A percentile compares a stretch with the other conserved stretches of the same genome.
These are phyloP conservation scores for Leccinum aurantiacum DNA, from an alignment of 768 basidiomycete species.

Conservation along the genomic window DNA sequence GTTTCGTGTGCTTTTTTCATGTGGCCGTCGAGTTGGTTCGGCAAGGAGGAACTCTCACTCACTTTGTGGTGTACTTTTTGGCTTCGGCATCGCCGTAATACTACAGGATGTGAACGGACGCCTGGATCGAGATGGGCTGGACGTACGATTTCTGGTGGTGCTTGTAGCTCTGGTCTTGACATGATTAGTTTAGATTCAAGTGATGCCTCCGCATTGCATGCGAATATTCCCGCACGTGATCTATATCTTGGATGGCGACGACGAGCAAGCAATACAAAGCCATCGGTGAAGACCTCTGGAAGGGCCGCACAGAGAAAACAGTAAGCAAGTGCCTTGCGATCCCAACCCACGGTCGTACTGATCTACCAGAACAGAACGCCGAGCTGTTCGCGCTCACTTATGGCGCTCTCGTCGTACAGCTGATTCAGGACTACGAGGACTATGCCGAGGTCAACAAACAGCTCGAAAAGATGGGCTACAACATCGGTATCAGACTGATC, in stretches of 20 bases:
- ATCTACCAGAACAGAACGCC: conserved; percentile 68
- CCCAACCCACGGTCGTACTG: conserved; percentile 15
- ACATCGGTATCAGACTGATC: conserved; percentile 93
- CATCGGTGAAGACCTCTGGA: conserved; percentile 96
- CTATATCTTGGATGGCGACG: conserved; percentile 53
- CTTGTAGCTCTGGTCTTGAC: conserved; percentile 86
- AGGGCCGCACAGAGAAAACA: conserved; percentile 90
- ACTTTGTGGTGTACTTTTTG: conserved; percentile 97
- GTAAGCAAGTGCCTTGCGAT: conserved; percentile 46
- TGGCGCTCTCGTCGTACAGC: conserved; percentile 95
- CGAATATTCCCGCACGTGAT: conserved; percentile 25
- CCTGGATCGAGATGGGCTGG: not conserved
- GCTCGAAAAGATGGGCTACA: conserved; percentile 99
- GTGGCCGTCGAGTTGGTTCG: conserved; percentile 11
- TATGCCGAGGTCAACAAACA: conserved; percentile 94
- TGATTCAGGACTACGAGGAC: conserved; percentile 99
- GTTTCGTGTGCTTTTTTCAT: conserved; percentile 72
- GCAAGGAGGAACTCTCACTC: conserved; percentile 20
- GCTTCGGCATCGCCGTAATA: conserved; percentile 97
- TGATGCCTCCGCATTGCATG: not conserved
- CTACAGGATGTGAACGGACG: conserved; percentile 40
- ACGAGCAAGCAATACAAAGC: conserved; percentile 82
- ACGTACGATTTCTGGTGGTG: conserved; percentile 86
- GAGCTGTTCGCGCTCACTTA: conserved; percentile 97
- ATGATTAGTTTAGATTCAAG: conserved; percentile 38